Evolutionary conservation across 805 yeast species (phyloP), one percentile per base, ranked within the genome.

Genomic region (Kuraishia hungarica): DNA sequence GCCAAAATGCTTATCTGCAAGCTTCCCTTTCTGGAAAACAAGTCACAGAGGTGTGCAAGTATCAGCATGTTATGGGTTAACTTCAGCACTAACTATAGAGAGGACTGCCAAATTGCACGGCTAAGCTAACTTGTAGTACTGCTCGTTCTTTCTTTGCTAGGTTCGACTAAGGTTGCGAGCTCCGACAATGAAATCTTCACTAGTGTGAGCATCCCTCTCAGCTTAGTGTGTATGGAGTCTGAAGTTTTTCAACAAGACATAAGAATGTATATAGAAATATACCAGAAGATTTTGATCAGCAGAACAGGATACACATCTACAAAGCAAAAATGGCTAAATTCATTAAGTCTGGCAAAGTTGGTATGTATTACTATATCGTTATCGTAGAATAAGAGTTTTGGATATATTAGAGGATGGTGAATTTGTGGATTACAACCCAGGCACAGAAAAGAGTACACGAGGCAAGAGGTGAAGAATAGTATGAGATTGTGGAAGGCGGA

Each of bases 281-380:
- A n/a, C 11, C 17, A 35, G n/a, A 4, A 35, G 11, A 17, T 13
- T 35, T 35, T 35, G 4, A 7, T 17, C 11, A 26, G 35, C n/a
- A n/a, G 35, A 29, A 23, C 35, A 24, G 51, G 51, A 24, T 29
- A 29, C 29, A 29, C 28, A 26, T 24, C 51, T 49, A 29, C 23
- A 49, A 49, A 29, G 21, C 39, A n/a, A 58, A 76, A 80, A 92
- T 91, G 97, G 97, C 97, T 83, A 94, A 94, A 82, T 93, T 94
- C 87, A 86, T 94, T 82, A 94, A 93, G 84, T 89, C 98, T 78
- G 97, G 97, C 86, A 91, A 88, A 88, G 98, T 93, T 87, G 97
- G 93, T 87, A 86, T 77, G 94, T 86, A 81, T 55, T 46, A 17
- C 21, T 21, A 47, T 49, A n/a, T 53, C 20, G 24, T 19, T 23